phyloP scores from a whole-genome alignment of 208 protist species.

The Leishmania braziliensis region DNA sequence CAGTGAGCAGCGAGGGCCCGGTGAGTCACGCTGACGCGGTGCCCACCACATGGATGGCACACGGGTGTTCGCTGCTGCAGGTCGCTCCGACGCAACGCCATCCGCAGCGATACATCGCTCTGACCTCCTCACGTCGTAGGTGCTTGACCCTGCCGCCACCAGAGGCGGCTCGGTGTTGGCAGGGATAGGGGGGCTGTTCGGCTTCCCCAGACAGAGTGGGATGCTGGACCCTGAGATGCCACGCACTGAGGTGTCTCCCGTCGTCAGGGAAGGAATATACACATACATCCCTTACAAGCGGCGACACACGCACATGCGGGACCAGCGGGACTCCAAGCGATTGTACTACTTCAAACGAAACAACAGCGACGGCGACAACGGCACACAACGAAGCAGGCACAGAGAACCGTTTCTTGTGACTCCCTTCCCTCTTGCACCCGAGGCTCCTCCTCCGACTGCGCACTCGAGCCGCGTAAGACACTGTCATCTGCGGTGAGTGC shows the following conservation, averaged over 20 bases:
- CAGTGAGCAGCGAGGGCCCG: neutral
- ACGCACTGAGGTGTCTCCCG: neutral
- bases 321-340: neutral
- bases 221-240: neutral
- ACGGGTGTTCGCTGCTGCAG: neutral
- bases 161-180: neutral
- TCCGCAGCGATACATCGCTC: neutral
- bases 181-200: neutral
- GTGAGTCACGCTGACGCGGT: neutral
- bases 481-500: neutral
- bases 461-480: neutral
- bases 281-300: neutral
- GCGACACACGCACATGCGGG: neutral
- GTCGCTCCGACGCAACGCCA: neutral
- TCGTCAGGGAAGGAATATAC: neutral
- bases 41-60: neutral
- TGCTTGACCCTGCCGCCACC: neutral
- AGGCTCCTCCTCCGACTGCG: neutral
- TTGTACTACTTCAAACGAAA: neutral
- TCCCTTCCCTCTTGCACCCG: neutral
- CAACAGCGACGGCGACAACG: neutral
- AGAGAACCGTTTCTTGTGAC: neutral
- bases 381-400: neutral
- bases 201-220: neutral
- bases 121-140: neutral